These are phyloP conservation scores for Apiospora arundinis DNA, from an alignment of 2,329 filamentous ascomycete genomes.

Conservation along the genomic window DNA sequence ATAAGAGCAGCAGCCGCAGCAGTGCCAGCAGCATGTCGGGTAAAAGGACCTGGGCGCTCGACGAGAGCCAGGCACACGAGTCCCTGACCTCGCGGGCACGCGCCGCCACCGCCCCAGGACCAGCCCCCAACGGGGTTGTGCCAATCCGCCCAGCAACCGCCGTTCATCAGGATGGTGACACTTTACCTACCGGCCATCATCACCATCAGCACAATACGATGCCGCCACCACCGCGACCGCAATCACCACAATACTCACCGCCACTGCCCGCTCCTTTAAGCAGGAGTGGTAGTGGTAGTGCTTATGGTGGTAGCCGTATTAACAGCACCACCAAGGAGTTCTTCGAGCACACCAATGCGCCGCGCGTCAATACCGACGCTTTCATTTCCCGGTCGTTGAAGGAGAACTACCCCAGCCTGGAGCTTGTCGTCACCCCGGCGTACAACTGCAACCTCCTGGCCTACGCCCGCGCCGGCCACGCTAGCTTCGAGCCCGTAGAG, in stretches of 20 bases:
- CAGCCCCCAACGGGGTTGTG: too few species aligned
- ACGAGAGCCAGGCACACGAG: too few species aligned
- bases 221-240: too few species aligned
- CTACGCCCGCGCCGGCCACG: slow-evolving; percentile 50
- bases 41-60: background rate
- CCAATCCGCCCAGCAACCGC: too few species aligned
- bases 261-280: too few species aligned
- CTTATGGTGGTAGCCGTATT: background rate
- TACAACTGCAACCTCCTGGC: slow-evolving; percentile 45
- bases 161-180: background rate
- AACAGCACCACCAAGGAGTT: slow-evolving; percentile 37
- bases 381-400: slow-evolving; percentile 49
- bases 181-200: background rate
- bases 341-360: slow-evolving; percentile 49
- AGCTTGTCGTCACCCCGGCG: slow-evolving; percentile 47
- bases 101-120: too few species aligned
- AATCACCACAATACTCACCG: too few species aligned
- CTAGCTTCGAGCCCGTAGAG: slow-evolving; percentile 40
- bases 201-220: background rate
- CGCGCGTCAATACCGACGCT: slow-evolving; percentile 50
- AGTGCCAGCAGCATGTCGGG: background rate
- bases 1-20: too few species aligned
- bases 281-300: too few species aligned
- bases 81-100: too few species aligned
- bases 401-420: slow-evolving; percentile 50